phyloP scores from a whole-genome alignment of 108 stramenopile genomes.

The Mayamaea pseudoterrestris region DNA sequence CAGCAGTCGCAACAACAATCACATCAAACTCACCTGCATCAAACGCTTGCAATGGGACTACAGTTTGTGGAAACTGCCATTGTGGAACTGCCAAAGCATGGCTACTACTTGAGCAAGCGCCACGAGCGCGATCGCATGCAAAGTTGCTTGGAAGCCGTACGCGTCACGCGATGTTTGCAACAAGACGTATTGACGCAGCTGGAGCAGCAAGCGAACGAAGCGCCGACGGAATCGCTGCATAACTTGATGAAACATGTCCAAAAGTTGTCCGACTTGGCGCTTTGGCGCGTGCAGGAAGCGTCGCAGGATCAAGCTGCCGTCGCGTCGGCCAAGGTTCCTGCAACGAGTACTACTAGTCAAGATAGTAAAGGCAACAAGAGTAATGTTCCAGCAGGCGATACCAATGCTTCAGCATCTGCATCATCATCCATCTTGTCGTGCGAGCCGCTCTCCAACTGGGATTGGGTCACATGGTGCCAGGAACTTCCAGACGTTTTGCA shows the following conservation, averaged over 20 bases:
- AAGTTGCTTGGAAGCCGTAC: constrained; percentile 25
- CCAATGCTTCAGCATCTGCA: too few relatives aligned
- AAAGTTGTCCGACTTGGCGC: constrained; percentile 14
- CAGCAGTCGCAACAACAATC: too few relatives aligned
- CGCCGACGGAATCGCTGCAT: background rate
- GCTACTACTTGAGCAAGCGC: constrained; percentile 26
- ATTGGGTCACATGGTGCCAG: too few relatives aligned
- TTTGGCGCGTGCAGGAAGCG: constrained; percentile 16
- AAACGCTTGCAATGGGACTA: constrained; percentile 39
- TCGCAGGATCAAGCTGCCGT: background rate
- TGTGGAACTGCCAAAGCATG: constrained; percentile 49
- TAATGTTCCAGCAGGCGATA: too few relatives aligned
- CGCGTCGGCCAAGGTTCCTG: constrained; percentile 4
- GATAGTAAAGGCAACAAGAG: too few relatives aligned
- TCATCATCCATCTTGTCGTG: too few relatives aligned
- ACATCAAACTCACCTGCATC: constrained; percentile 4
- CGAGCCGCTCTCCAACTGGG: too few relatives aligned
- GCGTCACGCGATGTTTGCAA: constrained; percentile 29
- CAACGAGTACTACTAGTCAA: background rate
- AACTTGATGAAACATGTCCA: too few relatives aligned
- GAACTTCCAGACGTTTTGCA: too few relatives aligned
- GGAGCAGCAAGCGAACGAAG: constrained; percentile 12
- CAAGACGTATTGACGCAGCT: too few relatives aligned
- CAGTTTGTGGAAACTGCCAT: constrained; percentile 53
- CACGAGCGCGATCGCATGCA: constrained; percentile 14